These are phyloP conservation scores for Alternaria triticina DNA, from an alignment of 2,329 filamentous ascomycete species.

Conservation along the genomic window DNA sequence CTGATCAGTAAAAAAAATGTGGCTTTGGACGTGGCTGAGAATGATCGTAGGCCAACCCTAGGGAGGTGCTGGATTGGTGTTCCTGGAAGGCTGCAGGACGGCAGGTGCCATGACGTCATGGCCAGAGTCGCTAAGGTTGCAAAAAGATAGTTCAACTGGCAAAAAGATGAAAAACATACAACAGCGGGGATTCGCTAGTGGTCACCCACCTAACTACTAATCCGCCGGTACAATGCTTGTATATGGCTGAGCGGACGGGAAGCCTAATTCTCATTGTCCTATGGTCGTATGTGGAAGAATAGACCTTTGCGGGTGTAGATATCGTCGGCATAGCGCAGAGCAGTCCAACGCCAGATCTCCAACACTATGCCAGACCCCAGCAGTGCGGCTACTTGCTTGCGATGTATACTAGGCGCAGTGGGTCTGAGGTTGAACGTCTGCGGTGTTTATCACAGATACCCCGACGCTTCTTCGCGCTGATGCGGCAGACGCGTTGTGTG, in stretches of 20 bases:
- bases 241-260: too few species aligned
- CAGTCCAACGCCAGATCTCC: neutral
- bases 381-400: neutral
- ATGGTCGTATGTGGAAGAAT: too few species aligned
- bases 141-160: neutral
- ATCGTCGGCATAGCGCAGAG: rapidly evolving
- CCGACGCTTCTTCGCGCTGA: neutral
- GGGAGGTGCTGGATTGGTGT: neutral
- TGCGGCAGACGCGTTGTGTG: too few species aligned
- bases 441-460: neutral
- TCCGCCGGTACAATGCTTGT: too few species aligned
- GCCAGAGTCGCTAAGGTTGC: neutral
- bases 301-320: rapidly evolving
- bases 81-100: neutral
- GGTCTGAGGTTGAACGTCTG: neutral
- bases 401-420: neutral
- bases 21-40: neutral
- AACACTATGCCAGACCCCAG: neutral
- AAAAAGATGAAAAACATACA: too few species aligned
- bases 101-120: neutral
- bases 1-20: neutral
- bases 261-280: too few species aligned
- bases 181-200: too few species aligned
- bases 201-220: too few species aligned
- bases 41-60: neutral